Percentiles rank a stretch among this genome's conserved stretches.
Conservation (phyloP, 2,329 filamentous ascomycete genomes). For the Neonectria magnoliae region DNA sequence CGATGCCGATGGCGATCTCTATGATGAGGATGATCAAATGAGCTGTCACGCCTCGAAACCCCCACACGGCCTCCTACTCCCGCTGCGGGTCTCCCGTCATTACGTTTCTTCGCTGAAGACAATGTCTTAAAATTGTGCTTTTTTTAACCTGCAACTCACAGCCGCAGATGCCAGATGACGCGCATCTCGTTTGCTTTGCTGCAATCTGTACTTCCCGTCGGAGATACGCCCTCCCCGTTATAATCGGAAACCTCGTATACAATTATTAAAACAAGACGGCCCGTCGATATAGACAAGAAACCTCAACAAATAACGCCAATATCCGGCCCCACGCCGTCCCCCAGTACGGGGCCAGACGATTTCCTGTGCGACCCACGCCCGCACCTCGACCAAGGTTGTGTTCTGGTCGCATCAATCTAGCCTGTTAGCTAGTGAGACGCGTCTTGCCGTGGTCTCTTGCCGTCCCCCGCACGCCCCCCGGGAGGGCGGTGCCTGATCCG, state of each 20-base stretch:
- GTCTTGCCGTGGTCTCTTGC: background rate
- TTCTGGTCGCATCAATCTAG: slow-evolving; percentile 16
- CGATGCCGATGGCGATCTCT: slow-evolving; percentile 3
- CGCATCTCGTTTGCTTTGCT: background rate
- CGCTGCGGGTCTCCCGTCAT: background rate
- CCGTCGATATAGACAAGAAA: background rate
- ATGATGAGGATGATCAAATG: background rate
- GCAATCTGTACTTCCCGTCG: background rate
- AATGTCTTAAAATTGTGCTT: slow-evolving; percentile 3
- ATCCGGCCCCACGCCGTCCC: slow-evolving; percentile 1
- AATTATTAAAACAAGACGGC: background rate
- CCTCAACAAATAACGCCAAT: background rate
- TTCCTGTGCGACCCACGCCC: background rate
- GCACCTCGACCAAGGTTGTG: background rate
- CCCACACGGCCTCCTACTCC: background rate
- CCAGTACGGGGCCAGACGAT: background rate
- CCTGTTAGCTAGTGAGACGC: slow-evolving; percentile 3
- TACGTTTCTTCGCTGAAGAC: background rate
- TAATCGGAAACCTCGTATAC: background rate
- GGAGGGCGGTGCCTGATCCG: slow-evolving; percentile 24
- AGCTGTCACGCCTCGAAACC: background rate
- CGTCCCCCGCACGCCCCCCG: slow-evolving; percentile 5
- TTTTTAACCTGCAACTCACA: background rate
- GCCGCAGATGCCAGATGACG: background rate
- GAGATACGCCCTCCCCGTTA: background rate